Evolutionary conservation across 2,329 filamentous ascomycete species (phyloP).

Genomic region (Talaromyces funiculosus): DNA sequence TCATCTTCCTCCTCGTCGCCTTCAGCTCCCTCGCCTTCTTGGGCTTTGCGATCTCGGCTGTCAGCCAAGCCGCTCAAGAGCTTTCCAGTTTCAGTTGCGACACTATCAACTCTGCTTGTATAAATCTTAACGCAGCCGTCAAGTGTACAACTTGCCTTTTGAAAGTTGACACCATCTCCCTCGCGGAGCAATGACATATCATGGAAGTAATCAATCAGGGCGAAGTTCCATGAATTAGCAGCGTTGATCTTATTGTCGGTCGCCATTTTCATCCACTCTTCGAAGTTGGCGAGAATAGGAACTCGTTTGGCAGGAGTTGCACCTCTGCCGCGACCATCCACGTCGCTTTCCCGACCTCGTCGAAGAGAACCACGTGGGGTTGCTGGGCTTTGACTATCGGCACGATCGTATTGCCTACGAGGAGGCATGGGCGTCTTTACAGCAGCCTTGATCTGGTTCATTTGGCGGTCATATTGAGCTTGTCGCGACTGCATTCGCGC

Average conservation of each 20-base stretch:
- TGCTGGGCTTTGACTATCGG: constrained; percentile 41
- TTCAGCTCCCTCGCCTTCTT: constrained; percentile 56
- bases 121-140: constrained; percentile 99
- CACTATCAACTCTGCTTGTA: constrained; percentile 95
- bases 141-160: constrained; percentile 94
- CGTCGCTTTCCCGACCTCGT: constrained; percentile 40
- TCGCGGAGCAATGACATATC: constrained; percentile 97
- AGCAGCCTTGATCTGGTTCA: constrained; percentile 83
- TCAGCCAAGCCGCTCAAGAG: constrained; percentile 89
- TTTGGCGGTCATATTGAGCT: constrained; percentile 80
- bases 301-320: constrained; percentile 95
- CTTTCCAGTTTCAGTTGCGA: constrained; percentile 94
- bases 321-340: constrained; percentile 59
- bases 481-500: constrained; percentile 80
- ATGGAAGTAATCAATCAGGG: constrained; percentile 99
- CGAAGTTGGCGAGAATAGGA: constrained; percentile 93
- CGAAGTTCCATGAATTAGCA: constrained; percentile 98
- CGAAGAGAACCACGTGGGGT: constrained; percentile 44
- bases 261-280: constrained; percentile 99
- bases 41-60: constrained; percentile 60
- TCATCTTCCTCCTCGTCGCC: constrained; percentile 60
- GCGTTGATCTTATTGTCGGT: constrained; percentile 99
- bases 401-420: constrained; percentile 34
- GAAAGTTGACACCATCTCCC: constrained; percentile 95
- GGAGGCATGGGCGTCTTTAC: constrained; percentile 43